Base-by-base conservation (phyloP, 1,284 basidiomycete genomes). In the Apiotrichum laibachii region DNA sequence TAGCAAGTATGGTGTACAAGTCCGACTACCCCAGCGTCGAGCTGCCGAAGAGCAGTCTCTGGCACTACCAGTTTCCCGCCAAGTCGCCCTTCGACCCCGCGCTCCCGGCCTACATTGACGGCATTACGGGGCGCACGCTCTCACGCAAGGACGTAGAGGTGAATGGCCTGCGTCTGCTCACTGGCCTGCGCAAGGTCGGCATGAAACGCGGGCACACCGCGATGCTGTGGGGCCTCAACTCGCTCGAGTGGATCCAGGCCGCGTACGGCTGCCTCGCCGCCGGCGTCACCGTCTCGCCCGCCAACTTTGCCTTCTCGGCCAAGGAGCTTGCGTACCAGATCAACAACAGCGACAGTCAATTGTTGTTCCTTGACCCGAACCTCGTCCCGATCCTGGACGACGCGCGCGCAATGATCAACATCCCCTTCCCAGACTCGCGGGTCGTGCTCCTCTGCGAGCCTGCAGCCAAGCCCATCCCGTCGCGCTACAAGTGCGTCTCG, bases 91-190 rank as follows among this genome's bases (percentile, higher is more conserved):
- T 54, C 53, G 48, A 69, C 48, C 61, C 59, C 5, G 50, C 63
- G 33, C 62, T 76, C 5, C 81, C 82, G 12, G 87, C 87, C 0
- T 88, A 85, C 71, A 81, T 89, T 55, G 88, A 90, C 66, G 86
- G 85, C 0, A 73, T 78, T 2, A 83, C 86, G 0, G 86, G 84
- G 0, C 76, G 81, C 0, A 79, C 80, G 3, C 66, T 90, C 31
- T 82, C 86, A 0, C 83, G 88, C 18, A 82, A 68, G 0, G 81
- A 84, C 34, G 73, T 87, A 22, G 82, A 82, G 33, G 71, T 81
- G 18, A 75, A 85, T 22, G 80, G 86, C 0, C 78, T 87, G 16
- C 78, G 82, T 2, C 77, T 89, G 18, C 85, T 75, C 0, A 79
- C 81, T 64, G 85, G 85, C 0, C 70, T 88, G 19, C 80, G 60